A percentile compares a stretch with the other conserved stretches of the same genome.
These are phyloP conservation scores for Dioszegia hungarica DNA, from an alignment of 768 basidiomycete species.

Conservation along the genomic window DNA sequence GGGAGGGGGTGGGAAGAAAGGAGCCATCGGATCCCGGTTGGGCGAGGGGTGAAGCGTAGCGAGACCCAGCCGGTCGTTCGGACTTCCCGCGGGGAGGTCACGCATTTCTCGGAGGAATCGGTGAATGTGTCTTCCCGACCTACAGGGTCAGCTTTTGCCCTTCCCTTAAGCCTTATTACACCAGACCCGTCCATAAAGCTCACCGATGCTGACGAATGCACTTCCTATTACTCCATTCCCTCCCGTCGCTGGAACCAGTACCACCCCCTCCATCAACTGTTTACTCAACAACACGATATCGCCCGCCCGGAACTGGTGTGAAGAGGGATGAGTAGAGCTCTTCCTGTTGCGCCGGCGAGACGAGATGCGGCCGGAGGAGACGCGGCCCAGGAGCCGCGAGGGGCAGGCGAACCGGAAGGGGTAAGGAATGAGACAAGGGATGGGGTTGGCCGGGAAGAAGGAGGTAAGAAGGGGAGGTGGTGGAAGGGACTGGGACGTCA, in stretches of 20 bases:
- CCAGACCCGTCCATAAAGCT: slow-evolving; percentile 8
- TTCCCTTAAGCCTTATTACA: not conserved
- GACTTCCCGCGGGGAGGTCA: slow-evolving; percentile 35
- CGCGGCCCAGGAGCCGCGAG: slow-evolving; percentile 29
- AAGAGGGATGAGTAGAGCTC: not conserved
- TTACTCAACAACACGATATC: slow-evolving; percentile 36
- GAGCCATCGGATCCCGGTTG: slow-evolving; percentile 44
- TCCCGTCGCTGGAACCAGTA: slow-evolving; percentile 20
- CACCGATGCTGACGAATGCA: slow-evolving; percentile 40
- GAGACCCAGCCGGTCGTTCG: slow-evolving; percentile 48
- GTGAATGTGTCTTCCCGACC: slow-evolving; percentile 38
- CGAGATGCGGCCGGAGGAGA: not conserved
- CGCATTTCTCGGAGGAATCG: slow-evolving; percentile 7
- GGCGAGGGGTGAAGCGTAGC: slow-evolving; percentile 40
- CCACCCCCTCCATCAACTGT: slow-evolving; percentile 38
- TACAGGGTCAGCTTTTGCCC: not conserved
- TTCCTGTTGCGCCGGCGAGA: not conserved
- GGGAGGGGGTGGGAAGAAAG: slow-evolving; percentile 43
- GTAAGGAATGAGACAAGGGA: slow-evolving; percentile 39
- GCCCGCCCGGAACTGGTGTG: not conserved
- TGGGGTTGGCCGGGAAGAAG: slow-evolving; percentile 13
- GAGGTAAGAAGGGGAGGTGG: slow-evolving; percentile 27
- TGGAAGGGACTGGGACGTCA: slow-evolving; percentile 30
- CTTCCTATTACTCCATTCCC: slow-evolving; percentile 22
- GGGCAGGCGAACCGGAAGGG: slow-evolving; percentile 37